Base-by-base conservation (phyloP, 2,329 filamentous ascomycete genomes). In the Ceratocystiopsis sp. region DNA sequence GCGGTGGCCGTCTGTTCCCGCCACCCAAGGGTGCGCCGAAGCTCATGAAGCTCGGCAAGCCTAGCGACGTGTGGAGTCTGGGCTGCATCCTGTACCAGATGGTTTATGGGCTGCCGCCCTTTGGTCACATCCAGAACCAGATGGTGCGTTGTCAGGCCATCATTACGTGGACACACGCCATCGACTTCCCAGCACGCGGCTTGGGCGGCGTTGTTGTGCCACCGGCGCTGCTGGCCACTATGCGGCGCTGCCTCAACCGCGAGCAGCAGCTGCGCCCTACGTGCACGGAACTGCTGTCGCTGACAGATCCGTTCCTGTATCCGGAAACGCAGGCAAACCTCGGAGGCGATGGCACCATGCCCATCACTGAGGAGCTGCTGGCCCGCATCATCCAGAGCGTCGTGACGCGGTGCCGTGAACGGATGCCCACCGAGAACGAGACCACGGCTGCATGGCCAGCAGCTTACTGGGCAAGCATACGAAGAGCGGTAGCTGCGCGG, bases 21-120 rank as follows among this genome's bases (percentile, higher is more conserved):
- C 50, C 53, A 17, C 47, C 52, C 34, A 53, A 52, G 57, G 62
- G 62, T 18, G 71, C 75, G 10, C 70, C 75, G 14, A 93, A 87
- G 59, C 69, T 95, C 47, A 91, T 95, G 78, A 94, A 94, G 58
- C 69, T 98, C 8, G 93, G 91, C 46, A 96, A 96, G 56, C 84
- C 91, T 8, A 91, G 82, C 52, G 91, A 98, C 59, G 79, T 98
- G 16, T 98, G 91, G 91, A 89, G 82, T 57, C 63, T 98, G 14
- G 91, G 91, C 16, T 98, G 91, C 57, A 96, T 98, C 48, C 67
- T 98, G 14, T 98, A 93, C 63, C 89, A 96, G 58, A 93, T 98
- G 83, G 84, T 89, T 1, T 98, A 98, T 57, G 91, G 91, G n/a
- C 72, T 80, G n/a, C 82, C 85, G 4, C 91, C 91, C 0, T 98